Evolutionary conservation across 1,284 basidiomycete genomes (phyloP).

Genomic region (Apiotrichum gamsii): DNA sequence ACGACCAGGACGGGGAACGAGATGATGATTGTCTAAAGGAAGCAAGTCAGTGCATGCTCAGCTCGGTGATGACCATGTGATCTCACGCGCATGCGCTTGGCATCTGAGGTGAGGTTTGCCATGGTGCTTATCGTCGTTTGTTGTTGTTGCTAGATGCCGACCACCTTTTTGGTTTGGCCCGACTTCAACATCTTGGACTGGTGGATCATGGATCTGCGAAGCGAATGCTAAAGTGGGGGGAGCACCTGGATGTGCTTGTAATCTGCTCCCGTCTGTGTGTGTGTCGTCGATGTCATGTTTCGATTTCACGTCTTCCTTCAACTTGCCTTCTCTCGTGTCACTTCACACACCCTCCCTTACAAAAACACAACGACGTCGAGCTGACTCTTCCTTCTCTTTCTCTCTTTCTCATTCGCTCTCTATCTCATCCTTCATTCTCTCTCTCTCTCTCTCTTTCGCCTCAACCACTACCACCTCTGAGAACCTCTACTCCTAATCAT

Average conservation of each 20-base stretch:
- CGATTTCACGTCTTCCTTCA: background rate
- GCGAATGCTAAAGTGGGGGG: no score
- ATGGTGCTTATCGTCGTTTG: constrained; percentile 9
- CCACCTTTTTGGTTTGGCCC: no score
- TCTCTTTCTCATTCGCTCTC: background rate
- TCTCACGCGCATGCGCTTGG: constrained; percentile 36
- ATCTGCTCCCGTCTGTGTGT: no score
- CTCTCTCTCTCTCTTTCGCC: background rate
- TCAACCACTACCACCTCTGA: no score
- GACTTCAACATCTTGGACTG: no score
- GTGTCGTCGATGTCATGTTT: background rate
- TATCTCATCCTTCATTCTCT: background rate
- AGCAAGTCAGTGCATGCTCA: background rate
- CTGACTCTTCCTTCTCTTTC: background rate
- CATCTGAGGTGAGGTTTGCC: constrained; percentile 31
- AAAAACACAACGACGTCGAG: background rate
- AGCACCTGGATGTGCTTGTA: no score
- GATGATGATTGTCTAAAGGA: constrained; percentile 38
- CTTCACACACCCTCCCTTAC: background rate
- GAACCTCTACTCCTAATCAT: background rate
- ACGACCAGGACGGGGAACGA: constrained; percentile 43
- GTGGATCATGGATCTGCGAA: no score
- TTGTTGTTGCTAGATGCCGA: no score
- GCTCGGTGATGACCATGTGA: background rate
- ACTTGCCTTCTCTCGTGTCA: background rate